Conservation (phyloP, 345 rosid genomes). For the Acer campestre region DNA sequence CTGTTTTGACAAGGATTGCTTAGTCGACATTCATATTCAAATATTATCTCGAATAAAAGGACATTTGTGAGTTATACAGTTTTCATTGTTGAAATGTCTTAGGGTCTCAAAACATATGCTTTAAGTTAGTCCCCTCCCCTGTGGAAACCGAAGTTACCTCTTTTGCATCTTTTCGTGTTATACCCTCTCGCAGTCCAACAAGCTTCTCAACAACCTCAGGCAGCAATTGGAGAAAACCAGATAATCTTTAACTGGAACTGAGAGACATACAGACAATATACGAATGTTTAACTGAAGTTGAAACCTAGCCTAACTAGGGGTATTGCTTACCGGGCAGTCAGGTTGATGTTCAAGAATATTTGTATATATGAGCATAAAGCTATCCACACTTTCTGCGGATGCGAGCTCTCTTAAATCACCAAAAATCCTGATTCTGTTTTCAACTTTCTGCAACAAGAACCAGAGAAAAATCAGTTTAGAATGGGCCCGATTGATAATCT, state of each 20-base stretch:
- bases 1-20: constrained; percentile 37
- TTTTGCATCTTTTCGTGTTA: constrained; percentile 93
- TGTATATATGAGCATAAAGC: constrained; percentile 87
- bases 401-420: constrained; percentile 97
- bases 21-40: not conserved
- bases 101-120: not conserved
- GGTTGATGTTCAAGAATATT: constrained; percentile 98
- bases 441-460: constrained; percentile 73
- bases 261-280: not conserved
- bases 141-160: constrained; percentile 57
- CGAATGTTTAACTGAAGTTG: not conserved
- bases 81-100: not conserved
- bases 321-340: constrained; percentile 75
- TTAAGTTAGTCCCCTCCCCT: too few species aligned
- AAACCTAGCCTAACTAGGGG: too few species aligned
- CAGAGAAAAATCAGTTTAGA: constrained; percentile 10
- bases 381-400: constrained; percentile 94
- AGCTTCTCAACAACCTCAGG: constrained; percentile 98
- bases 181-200: constrained; percentile 93
- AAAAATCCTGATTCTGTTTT: constrained; percentile 82
- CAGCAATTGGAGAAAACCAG: constrained; percentile 40
- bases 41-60: not conserved
- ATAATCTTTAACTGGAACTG: constrained; percentile 1
- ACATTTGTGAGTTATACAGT: not conserved
- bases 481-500: not conserved